Base-by-base conservation (phyloP, 306 rosid genomes). In the Rosa chinensis region DNA sequence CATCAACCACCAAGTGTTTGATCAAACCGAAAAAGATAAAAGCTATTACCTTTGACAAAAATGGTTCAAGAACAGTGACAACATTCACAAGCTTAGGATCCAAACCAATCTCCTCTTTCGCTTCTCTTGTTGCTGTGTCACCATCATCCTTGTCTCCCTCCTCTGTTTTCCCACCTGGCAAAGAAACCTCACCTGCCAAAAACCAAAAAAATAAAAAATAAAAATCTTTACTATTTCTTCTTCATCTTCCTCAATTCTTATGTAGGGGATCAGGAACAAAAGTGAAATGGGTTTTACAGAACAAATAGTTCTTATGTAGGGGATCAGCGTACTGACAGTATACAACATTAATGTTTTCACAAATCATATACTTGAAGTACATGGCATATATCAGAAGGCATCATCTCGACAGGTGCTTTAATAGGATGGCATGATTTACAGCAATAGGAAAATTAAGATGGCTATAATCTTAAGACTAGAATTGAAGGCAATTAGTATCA, bases 111-210 rank as follows among this genome's bases (percentile, higher is more conserved):
- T 95, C 99, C 86, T 95, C 99, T 25, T 73, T 53, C 20, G 99
- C 99, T 84, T 95, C 99, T 78, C 99, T 91, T 52, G 86, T 90
- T 6, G 99, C 99, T 18, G 99, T 92, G 50, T 90, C 97, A 43
- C 80, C 94, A 63, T 95, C 99, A 83, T 91, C 94, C 87, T 84
- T 88, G 78, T 95, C 98, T 55, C 97, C 97, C 79, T 92, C 97
- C 59, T 95, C 98, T 17, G 85, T 88, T 81, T 95, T 95, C 81
- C 99, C 99, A 77, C 99, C 99, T 0, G 99, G 99, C 90, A 95
- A 89, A 17, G 99, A 82, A 78, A 95, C 88, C 82, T 95, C 99
- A 79, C 98, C 99, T 95, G 91, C 79, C 56, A 75, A 0, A 23
- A 25, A 48, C 28, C 50, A 20, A 77, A 47, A 25, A 28, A 66